Evolutionary conservation across 140 eudicot genomes (phyloP), one percentile per base, ranked within the genome.

Genomic region (Cichorium intybus): DNA sequence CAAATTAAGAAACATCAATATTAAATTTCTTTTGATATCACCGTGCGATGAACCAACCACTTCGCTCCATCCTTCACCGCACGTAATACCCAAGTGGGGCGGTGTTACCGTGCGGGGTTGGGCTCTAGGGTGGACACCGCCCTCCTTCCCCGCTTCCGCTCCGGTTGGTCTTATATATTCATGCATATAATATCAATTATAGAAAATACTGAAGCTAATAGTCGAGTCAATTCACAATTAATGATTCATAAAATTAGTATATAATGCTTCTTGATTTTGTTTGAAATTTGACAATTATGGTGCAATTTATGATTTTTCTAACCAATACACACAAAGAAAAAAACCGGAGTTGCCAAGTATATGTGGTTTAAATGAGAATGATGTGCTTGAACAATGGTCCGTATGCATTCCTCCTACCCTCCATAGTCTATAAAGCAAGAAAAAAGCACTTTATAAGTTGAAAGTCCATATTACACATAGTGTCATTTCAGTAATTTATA

Each of bases 261-360:
- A 55, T n/a, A n/a, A 10, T 7, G 6, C 29, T 26, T 52, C 37
- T 53, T 53, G 16, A 45, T n/a, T 41, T 63, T 31, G 60, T 29
- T 63, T 22, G 63, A 31, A 10, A 56, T 10, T 22, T 21, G 47
- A 52, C 28, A 45, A 31, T 37, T 43, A n/a, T 15, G 66, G 45
- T 21, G 24, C 45, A 34, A 24, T 62, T 68, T 22, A 50, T 15
- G 54, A 52, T 54, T 63, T 45, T 50, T 27, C n/a, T n/a, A 37
- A 46, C 46, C 22, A 56, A 75, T 62, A 26, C 27, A 65, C 16
- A 26, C 54, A 24, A 79, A 31, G 26, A 65, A 43, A 28, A 60
- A 43, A 63, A 93, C 99, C 99, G 88, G 97, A 68, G 99, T 93
- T 5, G 99, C 97, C 35, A 89, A 77, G 85, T 88, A 93, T 64